Evolutionary conservation across 1,284 basidiomycete genomes (phyloP), one percentile per base, ranked within the genome.

Genomic region (Vanrija humicola): DNA sequence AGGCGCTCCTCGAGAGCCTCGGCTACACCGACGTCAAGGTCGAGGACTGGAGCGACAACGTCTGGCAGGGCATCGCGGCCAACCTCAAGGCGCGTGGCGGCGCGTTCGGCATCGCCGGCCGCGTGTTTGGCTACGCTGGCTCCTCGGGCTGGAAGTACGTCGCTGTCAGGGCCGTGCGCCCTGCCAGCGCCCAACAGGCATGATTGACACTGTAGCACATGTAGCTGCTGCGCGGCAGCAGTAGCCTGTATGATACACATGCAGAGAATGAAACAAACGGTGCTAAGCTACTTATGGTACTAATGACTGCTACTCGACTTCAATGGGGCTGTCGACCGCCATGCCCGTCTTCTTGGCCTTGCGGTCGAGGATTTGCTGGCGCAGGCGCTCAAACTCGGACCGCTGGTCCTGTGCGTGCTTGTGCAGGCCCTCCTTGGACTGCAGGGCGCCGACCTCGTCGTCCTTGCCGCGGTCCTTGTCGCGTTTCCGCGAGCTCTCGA

Each of bases 1-100:
- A 76, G 15, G 57, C 59, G 6, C 64, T 74, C 39, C 74, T 89
- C 76, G 62, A 77, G 45, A 55, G 68, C 7, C 74, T 83, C 34
- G 86, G 86, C 1, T 88, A 80, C 65, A 72, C 68, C 3, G 79
- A 84, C 60, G 78, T 87, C 14, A 55, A 69, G 15, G 47, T 87
- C 21, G 81, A 86, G 65, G 85, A 88, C 66, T 82, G 87, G 57
- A 83, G 81, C 23, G 55, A 73, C 14, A 72, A 82, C 54, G 86
- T 88, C 12, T 87, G 85, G 68, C 80, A 82, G 29, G 80, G 81
- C 1, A 85, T 88, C 64, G 71, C 78, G 1, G 39, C 45, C 9
- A 85, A 86, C 65, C 65, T 88, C 39, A 74, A 72, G 48, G 61
- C 56, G 15, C 73, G 79, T 23, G 67, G 68, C 51, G 81, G 81